Conservation (phyloP, 768 basidiomycete genomes). For the Mycena vitilis region DNA sequence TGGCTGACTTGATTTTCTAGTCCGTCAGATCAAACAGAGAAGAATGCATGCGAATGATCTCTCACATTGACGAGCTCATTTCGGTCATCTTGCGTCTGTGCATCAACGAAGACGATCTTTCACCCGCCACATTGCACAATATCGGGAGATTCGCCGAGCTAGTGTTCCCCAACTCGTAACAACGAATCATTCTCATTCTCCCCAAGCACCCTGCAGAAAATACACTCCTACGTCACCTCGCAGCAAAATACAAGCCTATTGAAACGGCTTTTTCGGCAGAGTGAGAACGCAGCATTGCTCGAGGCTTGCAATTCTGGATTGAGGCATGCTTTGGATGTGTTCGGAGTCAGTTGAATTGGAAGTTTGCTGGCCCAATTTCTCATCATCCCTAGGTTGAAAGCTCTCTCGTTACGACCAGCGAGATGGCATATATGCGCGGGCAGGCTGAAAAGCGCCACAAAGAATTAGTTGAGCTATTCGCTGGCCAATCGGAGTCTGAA, state of each 20-base stretch:
- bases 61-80: conserved; percentile 20
- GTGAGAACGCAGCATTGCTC: conserved; percentile 14
- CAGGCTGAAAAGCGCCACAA: conserved; percentile 1
- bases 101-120: conserved; percentile 3
- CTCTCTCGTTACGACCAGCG: conserved; percentile 1
- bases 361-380: neutral
- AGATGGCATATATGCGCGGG: conserved; percentile 11
- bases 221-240: neutral
- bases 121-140: conserved; percentile 15
- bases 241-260: conserved; percentile 8
- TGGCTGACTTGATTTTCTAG: conserved; percentile 6
- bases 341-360: neutral
- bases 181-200: too few relatives aligned
- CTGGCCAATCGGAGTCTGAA: neutral
- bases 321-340: neutral
- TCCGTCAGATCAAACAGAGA: conserved; percentile 21
- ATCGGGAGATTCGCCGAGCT: conserved; percentile 23
- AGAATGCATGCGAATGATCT: conserved; percentile 21
- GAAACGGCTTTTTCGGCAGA: conserved; percentile 3
- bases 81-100: conserved; percentile 20
- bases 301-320: conserved; percentile 13
- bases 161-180: neutral
- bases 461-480: neutral
- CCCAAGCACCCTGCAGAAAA: conserved; percentile 22
- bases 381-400: conserved; percentile 6